A percentile compares a stretch with the other conserved stretches of the same genome.
Conservation (phyloP, 176 grass and related monocot genomes). For the Oryza rufipogon region DNA sequence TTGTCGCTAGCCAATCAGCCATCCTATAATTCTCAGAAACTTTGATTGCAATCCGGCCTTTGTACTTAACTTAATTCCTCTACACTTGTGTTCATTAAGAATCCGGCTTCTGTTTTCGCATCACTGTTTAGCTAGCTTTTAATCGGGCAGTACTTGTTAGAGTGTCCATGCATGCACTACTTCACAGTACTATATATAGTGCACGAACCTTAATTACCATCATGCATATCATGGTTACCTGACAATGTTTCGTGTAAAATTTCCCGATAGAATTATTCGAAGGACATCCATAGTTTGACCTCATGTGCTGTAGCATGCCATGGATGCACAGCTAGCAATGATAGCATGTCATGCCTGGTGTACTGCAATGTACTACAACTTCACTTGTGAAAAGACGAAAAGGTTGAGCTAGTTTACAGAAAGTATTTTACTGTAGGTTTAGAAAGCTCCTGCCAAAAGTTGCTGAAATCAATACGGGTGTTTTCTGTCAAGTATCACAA, state of each 20-base stretch:
- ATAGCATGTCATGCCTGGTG: not conserved
- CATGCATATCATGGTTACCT: not conserved
- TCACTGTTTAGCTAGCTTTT: constrained; percentile 29
- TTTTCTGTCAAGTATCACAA: not conserved
- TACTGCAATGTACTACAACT: constrained; percentile 1
- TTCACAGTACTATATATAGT: not conserved
- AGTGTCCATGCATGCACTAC: constrained; percentile 21
- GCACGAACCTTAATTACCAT: not conserved
- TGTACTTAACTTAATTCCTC: not conserved
- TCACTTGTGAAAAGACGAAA: not conserved
- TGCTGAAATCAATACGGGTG: not conserved
- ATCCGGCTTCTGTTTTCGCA: not conserved
- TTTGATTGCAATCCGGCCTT: not conserved
- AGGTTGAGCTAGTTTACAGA: not conserved
- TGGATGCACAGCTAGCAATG: not conserved
- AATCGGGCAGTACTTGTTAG: not conserved
- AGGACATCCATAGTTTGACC: not conserved
- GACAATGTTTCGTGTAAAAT: not conserved
- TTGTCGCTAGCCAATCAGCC: not conserved
- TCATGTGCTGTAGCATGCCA: not conserved
- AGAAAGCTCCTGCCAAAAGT: constrained; percentile 4
- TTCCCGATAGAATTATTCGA: not conserved
- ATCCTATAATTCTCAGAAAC: not conserved
- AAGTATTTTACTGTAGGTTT: not conserved
- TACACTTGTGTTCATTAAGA: constrained; percentile 15